Base-by-base conservation (phyloP, 495 filamentous ascomycete genomes). In the Lepraria neglecta region DNA sequence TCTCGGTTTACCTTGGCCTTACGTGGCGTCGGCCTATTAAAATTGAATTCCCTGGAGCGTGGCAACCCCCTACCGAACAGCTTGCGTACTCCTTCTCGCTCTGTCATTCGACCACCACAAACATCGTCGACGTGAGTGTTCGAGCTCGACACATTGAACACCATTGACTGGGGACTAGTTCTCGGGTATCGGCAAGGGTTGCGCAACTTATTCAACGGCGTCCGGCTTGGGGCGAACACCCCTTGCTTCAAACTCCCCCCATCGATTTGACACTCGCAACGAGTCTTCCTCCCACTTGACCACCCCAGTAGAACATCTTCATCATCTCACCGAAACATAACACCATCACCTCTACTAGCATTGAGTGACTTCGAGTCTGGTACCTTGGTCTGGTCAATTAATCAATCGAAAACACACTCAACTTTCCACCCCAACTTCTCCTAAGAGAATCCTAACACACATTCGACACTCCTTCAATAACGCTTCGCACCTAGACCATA, bases 181-280 rank as follows among this genome's bases (percentile, higher is more conserved):
- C 24, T 21, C 17, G 38, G 35, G 33, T 60, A 3, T 54, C 21
- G 47, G 21, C 27, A 40, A 30, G 51, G 46, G 27, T 15, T 33
- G 33, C n/a, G 51, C 42, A 15, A 56, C 27, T 28, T 57, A 6
- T n/a, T 19, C 33, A 38, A 56, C 43, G 33, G 45, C 24, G 12
- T 43, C 28, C 15, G 33, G 27, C 42, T 42, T 24, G 27, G 40
- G 51, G 43, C 42, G 59, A 44, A 47, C 38, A 42, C 51, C 59
- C 50, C 59, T 61, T 61, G 59, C 59, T 9, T 40, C 42, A 45
- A 46, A 17, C 19, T 28, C 19, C 6, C n/a, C 14, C 35, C 51
- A 55, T 17, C 42, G 38, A 21, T 45, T 31, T 43, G 12, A 45
- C 30, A 44, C 5, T 33, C 30, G 24, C 21, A 46, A 27, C n/a